A percentile compares a stretch with the other conserved stretches of the same genome.
Evolutionary conservation across 2,329 filamentous ascomycete species (phyloP).

Genomic region (Fusarium ambrosium): DNA sequence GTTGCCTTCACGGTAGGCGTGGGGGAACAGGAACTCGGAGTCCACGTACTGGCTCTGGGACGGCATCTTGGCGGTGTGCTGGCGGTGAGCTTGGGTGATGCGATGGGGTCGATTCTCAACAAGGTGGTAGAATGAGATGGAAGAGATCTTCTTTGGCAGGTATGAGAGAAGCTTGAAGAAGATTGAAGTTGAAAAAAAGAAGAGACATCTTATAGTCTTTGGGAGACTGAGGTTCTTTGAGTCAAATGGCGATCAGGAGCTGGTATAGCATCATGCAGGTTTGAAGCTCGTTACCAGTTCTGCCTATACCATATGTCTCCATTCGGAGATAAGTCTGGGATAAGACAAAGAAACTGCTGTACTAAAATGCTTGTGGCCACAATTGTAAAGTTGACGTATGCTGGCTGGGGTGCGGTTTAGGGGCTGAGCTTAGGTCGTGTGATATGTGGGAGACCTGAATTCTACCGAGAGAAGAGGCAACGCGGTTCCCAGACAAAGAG

Average conservation of each 20-base stretch:
- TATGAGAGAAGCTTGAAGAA: background rate
- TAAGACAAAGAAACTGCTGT: background rate
- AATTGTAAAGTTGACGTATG: background rate
- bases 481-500: background rate
- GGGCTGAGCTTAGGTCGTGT: background rate
- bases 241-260: background rate
- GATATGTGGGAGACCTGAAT: background rate
- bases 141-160: background rate
- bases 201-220: background rate
- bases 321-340: background rate
- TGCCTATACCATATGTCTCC: background rate
- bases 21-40: conserved; percentile 5
- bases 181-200: background rate
- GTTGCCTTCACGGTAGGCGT: background rate
- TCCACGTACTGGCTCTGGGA: background rate
- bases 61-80: background rate
- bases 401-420: background rate
- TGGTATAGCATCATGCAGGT: background rate
- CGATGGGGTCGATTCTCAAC: background rate
- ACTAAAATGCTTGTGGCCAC: background rate
- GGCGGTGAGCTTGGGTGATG: background rate
- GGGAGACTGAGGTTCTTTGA: background rate
- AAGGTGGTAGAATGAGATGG: background rate
- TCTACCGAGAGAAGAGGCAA: background rate
- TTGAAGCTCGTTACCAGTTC: background rate